A percentile compares a stretch with the other conserved stretches of the same genome.
Conservation (phyloP, 2,329 filamentous ascomycete genomes). For the Bretziella fagacearum region DNA sequence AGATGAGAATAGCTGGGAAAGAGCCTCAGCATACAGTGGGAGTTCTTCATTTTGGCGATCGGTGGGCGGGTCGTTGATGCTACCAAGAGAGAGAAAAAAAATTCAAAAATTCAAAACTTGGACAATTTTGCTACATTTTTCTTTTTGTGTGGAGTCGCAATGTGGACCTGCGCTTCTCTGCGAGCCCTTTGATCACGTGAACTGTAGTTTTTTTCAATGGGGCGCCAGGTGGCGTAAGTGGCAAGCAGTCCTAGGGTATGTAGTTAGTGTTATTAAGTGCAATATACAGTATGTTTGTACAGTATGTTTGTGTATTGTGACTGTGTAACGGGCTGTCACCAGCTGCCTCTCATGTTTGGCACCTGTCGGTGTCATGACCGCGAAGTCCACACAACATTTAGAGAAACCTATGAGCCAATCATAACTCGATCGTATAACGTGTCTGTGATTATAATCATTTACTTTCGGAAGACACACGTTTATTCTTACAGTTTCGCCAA, state of each 20-base stretch:
- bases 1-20: neutral
- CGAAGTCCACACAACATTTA: too few species aligned
- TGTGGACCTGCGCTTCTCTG: neutral
- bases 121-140: constrained; percentile 5
- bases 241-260: too few species aligned
- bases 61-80: constrained; percentile 10
- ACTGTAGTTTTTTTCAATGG: too few species aligned
- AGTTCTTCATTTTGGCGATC: constrained; percentile 15
- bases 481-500: constrained; percentile 1
- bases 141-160: constrained; percentile 8
- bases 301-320: neutral
- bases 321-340: too few species aligned
- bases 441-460: too few species aligned
- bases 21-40: constrained; percentile 9
- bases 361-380: too few species aligned
- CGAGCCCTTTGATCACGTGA: constrained; percentile 13
- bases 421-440: too few species aligned
- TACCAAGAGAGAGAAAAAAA: constrained; percentile 8
- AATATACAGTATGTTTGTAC: neutral
- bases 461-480: neutral
- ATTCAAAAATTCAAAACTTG: neutral
- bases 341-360: too few species aligned
- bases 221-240: too few species aligned
- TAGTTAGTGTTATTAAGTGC: too few species aligned
- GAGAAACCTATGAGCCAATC: too few species aligned